Evolutionary conservation across 176 grass and related monocot genomes (phyloP).

Genomic region (Alloteropsis semialata): DNA sequence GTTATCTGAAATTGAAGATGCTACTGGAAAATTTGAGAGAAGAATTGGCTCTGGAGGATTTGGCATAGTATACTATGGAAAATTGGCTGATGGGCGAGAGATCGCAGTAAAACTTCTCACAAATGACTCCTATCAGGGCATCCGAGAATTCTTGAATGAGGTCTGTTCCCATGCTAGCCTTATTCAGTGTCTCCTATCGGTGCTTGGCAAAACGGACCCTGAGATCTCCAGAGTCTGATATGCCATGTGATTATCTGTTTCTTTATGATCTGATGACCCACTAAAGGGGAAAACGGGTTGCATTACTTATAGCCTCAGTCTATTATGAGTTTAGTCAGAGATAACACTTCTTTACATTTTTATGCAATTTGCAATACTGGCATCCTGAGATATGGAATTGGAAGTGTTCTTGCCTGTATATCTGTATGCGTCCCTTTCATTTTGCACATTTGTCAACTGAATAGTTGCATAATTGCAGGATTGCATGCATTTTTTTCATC

Average conservation of each 20-base stretch:
- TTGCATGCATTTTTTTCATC: not conserved
- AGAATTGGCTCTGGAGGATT: constrained; percentile 92
- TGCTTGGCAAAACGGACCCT: not conserved
- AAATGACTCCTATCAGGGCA: constrained; percentile 94
- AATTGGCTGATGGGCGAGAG: constrained; percentile 80
- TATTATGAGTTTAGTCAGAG: not conserved
- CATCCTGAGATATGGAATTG: not conserved
- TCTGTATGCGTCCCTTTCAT: not conserved
- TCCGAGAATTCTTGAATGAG: constrained; percentile 89
- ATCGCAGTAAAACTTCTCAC: constrained; percentile 93
- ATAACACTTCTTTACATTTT: not conserved
- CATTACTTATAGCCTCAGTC: not conserved
- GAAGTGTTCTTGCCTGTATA: not conserved
- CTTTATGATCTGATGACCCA: not conserved
- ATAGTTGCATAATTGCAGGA: not conserved
- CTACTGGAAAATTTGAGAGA: constrained; percentile 74
- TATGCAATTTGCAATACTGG: not conserved
- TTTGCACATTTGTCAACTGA: not conserved
- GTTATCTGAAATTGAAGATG: constrained; percentile 91
- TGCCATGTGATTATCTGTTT: not conserved
- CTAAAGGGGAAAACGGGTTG: not conserved
- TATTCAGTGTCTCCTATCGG: constrained; percentile 6
- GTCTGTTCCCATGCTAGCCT: constrained; percentile 32
- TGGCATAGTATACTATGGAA: constrained; percentile 96
- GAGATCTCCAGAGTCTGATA: not conserved